Percentiles rank a stretch among this genome's conserved stretches.
phyloP scores from a whole-genome alignment of 345 rosid species.

The Arabidopsis thaliana region TAIR10.1 NC_003071.7:19225501-19226000 shows the following conservation, averaged over 20 bases:
- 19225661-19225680: neutral
- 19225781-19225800: conserved; percentile 28
- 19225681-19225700: neutral
- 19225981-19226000: neutral
- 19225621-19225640: neutral
- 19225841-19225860: conserved; percentile 22
- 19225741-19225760: conserved; percentile 8
- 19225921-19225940: neutral
- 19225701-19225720: neutral
- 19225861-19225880: conserved; percentile 10
- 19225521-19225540: neutral
- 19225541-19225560: neutral
- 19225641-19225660: neutral
- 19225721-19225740: conserved; percentile 18
- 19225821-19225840: conserved; percentile 10
- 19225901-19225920: conserved; percentile 3
- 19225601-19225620: no score
- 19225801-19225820: conserved; percentile 16
- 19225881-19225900: neutral
- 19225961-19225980: neutral
- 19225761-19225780: conserved; percentile 29
- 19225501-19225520: neutral
- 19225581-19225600: neutral
- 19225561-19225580: neutral
- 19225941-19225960: neutral